A percentile compares a stretch with the other conserved stretches of the same genome.
phyloP scores from a whole-genome alignment of 2,329 filamentous ascomycete species.

The Penicillium sp. region DNA sequence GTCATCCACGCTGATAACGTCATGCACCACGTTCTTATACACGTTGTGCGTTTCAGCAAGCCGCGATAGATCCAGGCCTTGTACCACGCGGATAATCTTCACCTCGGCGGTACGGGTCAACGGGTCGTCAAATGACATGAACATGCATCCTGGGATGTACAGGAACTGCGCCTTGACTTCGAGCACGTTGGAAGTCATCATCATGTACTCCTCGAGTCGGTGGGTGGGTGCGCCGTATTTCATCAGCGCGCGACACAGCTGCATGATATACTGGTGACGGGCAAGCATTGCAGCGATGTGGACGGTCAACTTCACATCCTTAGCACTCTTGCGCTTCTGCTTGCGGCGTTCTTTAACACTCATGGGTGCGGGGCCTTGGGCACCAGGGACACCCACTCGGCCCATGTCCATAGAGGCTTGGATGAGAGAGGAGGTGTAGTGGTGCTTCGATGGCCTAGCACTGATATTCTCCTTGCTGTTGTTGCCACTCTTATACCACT shows the following conservation, averaged over 20 bases:
- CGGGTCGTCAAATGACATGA: slow-evolving; percentile 66
- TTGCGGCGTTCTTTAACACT: slow-evolving; percentile 32
- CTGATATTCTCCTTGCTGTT: slow-evolving; percentile 20
- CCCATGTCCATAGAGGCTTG: slow-evolving; percentile 37
- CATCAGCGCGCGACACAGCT: slow-evolving; percentile 39
- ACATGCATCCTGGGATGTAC: slow-evolving; percentile 69
- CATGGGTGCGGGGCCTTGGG: slow-evolving; percentile 29
- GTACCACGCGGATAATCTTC: slow-evolving; percentile 48
- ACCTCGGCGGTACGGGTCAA: slow-evolving; percentile 52
- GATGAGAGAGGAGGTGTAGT: slow-evolving; percentile 37
- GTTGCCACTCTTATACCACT: slow-evolving; percentile 40
- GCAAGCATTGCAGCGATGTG: slow-evolving; percentile 72
- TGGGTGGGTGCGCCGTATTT: slow-evolving; percentile 40
- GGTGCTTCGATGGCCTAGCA: slow-evolving; percentile 14
- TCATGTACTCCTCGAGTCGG: slow-evolving; percentile 76
- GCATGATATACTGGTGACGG: slow-evolving; percentile 46
- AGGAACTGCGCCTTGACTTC: slow-evolving; percentile 87
- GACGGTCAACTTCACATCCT: slow-evolving; percentile 58
- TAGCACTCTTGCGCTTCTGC: slow-evolving; percentile 51
- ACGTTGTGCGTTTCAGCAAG: slow-evolving; percentile 50
- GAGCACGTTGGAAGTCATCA: slow-evolving; percentile 81
- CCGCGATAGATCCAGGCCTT: slow-evolving; percentile 50
- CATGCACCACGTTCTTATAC: slow-evolving; percentile 54
- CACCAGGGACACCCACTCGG: slow-evolving; percentile 31
- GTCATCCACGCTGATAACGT: slow-evolving; percentile 48